Conservation (phyloP, 345 rosid species). For the Eutrema japonicum region DNA sequence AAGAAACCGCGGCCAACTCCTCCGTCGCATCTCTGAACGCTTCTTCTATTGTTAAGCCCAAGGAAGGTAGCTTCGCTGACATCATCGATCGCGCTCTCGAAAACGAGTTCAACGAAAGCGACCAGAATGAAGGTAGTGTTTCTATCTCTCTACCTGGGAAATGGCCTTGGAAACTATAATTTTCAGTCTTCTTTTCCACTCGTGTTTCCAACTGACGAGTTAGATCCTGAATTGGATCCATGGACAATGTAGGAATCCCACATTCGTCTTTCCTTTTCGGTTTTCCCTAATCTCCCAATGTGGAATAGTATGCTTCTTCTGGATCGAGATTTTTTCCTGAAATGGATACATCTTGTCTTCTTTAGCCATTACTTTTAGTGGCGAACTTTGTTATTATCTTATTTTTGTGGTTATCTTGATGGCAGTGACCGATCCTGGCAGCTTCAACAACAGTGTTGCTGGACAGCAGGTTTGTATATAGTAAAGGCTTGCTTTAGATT, state of each 20-base stretch:
- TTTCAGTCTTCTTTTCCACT: background rate
- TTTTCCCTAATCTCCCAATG: background rate
- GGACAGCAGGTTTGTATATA: constrained; percentile 71
- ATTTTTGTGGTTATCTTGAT: constrained; percentile 4
- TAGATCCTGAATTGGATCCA: constrained; percentile 27
- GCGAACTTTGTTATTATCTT: background rate
- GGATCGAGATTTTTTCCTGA: constrained; percentile 33
- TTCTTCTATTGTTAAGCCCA: constrained; percentile 46
- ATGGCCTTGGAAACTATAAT: constrained; percentile 11
- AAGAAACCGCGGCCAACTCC: constrained; percentile 32
- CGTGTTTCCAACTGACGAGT: constrained; percentile 7
- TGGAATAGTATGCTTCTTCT: constrained; percentile 14
- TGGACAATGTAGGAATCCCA: background rate
- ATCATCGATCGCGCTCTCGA: constrained; percentile 87
- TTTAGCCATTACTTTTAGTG: background rate
- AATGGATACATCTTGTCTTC: constrained; percentile 10
- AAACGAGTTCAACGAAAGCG: constrained; percentile 85
- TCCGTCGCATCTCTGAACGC: constrained; percentile 33
- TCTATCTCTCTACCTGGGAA: background rate
- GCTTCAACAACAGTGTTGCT: constrained; percentile 87
- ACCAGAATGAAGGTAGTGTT: constrained; percentile 66
- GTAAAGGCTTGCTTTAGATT: too few relatives aligned
- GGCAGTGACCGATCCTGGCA: constrained; percentile 74
- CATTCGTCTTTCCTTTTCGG: background rate
- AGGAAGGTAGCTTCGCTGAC: constrained; percentile 77